A percentile compares a stretch with the other conserved stretches of the same genome.
Conservation (phyloP, 768 basidiomycete species). For the Cystofilobasidium capitatum region DNA sequence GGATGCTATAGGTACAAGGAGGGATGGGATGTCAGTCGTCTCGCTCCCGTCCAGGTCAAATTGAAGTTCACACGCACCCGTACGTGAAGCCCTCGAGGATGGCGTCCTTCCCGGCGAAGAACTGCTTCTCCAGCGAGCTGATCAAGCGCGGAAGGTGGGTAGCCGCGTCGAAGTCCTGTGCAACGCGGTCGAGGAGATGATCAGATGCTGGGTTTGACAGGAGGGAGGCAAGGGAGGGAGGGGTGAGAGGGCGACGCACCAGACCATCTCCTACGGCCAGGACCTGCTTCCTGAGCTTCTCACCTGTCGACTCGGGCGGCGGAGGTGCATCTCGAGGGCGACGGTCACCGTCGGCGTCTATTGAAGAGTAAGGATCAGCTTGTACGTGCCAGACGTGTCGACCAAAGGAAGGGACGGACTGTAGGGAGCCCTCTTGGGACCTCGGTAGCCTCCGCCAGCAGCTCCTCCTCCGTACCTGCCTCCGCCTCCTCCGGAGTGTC, state of each 20-base stretch:
- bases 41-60: background rate
- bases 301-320: slow-evolving; percentile 19
- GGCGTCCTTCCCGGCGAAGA: slow-evolving; percentile 34
- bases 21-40: too few relatives aligned
- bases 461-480: slow-evolving; percentile 28
- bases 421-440: background rate
- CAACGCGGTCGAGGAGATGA: background rate
- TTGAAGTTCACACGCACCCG: slow-evolving; percentile 33
- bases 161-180: slow-evolving; percentile 39
- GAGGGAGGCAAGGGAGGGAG: background rate
- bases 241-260: background rate
- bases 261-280: slow-evolving; percentile 20
- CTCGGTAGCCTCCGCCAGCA: slow-evolving; percentile 28
- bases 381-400: slow-evolving; percentile 22
- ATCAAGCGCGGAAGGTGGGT: slow-evolving; percentile 39
- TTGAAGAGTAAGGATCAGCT: background rate
- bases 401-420: slow-evolving; percentile 11
- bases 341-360: background rate
- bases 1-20: slow-evolving; percentile 40
- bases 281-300: slow-evolving; percentile 27
- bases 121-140: slow-evolving; percentile 34
- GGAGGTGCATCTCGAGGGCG: slow-evolving; percentile 16
- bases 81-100: slow-evolving; percentile 40
- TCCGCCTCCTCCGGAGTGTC: slow-evolving; percentile 29
- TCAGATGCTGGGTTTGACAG: background rate